Evolutionary conservation across 2,329 filamentous ascomycete species (phyloP), one percentile per base, ranked within the genome.

Genomic region (Ceratocystis eucalypticola): DNA sequence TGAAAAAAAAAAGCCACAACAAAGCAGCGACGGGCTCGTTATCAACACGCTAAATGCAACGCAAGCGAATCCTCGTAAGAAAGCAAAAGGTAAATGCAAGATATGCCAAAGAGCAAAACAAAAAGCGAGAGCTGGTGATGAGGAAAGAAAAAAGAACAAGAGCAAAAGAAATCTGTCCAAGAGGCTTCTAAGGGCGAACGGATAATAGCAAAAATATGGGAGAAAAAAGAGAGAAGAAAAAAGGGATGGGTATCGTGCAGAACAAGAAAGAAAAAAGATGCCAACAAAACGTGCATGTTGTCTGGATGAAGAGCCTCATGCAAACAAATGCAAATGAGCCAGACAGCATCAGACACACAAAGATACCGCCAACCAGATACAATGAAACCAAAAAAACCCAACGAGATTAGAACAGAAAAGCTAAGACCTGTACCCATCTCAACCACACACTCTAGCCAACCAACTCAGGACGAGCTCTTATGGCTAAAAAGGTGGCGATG

Each of bases 401-500:
- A 20, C 6, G 53, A 55, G 44, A n/a, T 15, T 10, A 59, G 30
- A 15, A 5, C 6, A 17, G 37, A 33, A 17, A 61, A 62, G 22
- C 3, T 17, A 15, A 15, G 17, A 22, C 12, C 10, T 41, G 37
- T 15, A 12, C 37, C 8, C 37, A 41, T 41, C 37, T 41, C 37
- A 25, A 25, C n/a, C 46, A 20, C n/a, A 8, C 8, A n/a, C 46
- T 22, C 7, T 3, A 8, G 48, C 48, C 8, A 17, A 28, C 10
- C 8, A 17, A 28, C 17, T 61, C 71, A 71, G 72, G 71, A 72
- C 65, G 69, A 65, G 66, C 66, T 59, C 69, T 78, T 79, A 59
- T 74, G 71, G 69, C 86, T 82, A 75, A 93, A 93, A 71, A 93
- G 86, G 69, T 83, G 84, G 71, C 89, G 81, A 48, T 66, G 65